phyloP scores from a whole-genome alignment of 345 rosid genomes.

The Brassica juncea region DNA sequence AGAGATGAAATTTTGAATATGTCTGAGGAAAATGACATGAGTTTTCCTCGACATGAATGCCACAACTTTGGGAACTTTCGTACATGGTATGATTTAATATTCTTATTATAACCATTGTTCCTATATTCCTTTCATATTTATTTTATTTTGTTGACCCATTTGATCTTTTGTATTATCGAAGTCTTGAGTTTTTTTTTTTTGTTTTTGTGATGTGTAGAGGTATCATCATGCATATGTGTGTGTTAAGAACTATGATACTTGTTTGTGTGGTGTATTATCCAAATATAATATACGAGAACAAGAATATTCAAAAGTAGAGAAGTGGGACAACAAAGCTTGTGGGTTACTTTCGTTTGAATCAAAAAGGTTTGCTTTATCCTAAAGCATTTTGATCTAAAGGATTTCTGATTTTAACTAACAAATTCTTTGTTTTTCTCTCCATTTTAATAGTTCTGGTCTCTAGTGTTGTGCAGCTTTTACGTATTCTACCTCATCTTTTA shows the following conservation, averaged over 20 bases:
- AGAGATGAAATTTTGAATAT: neutral
- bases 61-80: slow-evolving; percentile 25
- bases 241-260: neutral
- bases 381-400: slow-evolving; percentile 34
- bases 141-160: neutral
- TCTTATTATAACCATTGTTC: neutral
- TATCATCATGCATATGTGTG: neutral
- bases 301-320: slow-evolving; percentile 29
- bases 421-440: neutral
- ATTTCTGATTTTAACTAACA: neutral
- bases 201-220: neutral
- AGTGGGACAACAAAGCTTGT: slow-evolving; percentile 24
- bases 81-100: slow-evolving; percentile 5
- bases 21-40: slow-evolving; percentile 21
- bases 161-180: neutral
- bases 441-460: neutral
- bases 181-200: neutral
- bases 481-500: neutral
- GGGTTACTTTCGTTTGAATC: slow-evolving; percentile 34
- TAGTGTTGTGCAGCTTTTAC: neutral
- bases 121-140: neutral
- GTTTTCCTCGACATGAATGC: slow-evolving; percentile 27
- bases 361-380: slow-evolving; percentile 42
- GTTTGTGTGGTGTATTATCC: neutral
- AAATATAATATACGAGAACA: neutral